A percentile compares a stretch with the other conserved stretches of the same genome.
phyloP scores from a whole-genome alignment of 2,329 filamentous ascomycete species.

The Ceratocystis ficicola region DNA sequence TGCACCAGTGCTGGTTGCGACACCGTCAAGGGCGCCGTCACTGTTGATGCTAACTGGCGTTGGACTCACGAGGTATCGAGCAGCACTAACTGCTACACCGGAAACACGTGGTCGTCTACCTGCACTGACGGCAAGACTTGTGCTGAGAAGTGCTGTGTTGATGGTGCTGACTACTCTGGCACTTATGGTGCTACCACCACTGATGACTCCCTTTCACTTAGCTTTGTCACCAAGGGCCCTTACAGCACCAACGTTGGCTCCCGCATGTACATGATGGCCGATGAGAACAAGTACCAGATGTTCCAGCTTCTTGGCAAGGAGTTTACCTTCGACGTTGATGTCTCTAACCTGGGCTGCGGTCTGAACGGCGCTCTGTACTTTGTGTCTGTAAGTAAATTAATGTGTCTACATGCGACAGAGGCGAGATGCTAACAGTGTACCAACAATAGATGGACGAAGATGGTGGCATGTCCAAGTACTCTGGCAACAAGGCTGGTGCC shows the following conservation, averaged over 20 bases:
- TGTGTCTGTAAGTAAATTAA: slow-evolving; percentile 28
- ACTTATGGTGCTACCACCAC: slow-evolving; percentile 39
- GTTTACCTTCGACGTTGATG: slow-evolving; percentile 54
- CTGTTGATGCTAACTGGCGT: slow-evolving; percentile 44
- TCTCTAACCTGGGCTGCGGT: slow-evolving; percentile 50
- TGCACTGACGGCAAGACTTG: slow-evolving; percentile 34
- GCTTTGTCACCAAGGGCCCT: slow-evolving; percentile 39
- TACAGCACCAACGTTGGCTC: slow-evolving; percentile 34
- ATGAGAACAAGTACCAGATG: slow-evolving; percentile 44
- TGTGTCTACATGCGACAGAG: neutral
- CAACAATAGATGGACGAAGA: slow-evolving; percentile 37
- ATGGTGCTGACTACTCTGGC: slow-evolving; percentile 35
- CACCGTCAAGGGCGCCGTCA: slow-evolving; percentile 34
- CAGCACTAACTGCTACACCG: slow-evolving; percentile 39
- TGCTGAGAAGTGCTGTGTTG: slow-evolving; percentile 36
- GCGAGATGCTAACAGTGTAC: neutral
- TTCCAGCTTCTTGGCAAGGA: slow-evolving; percentile 50
- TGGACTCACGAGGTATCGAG: slow-evolving; percentile 37
- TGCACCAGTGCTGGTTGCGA: slow-evolving; percentile 36
- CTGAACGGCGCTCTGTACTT: slow-evolving; percentile 55
- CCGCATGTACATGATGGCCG: slow-evolving; percentile 47
- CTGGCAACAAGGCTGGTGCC: slow-evolving; percentile 36
- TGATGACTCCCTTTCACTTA: slow-evolving; percentile 37
- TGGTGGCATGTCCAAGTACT: slow-evolving; percentile 37
- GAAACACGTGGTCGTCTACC: slow-evolving; percentile 31